phyloP scores from a whole-genome alignment of 768 basidiomycete species.

The Tephrocybe sp. region DNA sequence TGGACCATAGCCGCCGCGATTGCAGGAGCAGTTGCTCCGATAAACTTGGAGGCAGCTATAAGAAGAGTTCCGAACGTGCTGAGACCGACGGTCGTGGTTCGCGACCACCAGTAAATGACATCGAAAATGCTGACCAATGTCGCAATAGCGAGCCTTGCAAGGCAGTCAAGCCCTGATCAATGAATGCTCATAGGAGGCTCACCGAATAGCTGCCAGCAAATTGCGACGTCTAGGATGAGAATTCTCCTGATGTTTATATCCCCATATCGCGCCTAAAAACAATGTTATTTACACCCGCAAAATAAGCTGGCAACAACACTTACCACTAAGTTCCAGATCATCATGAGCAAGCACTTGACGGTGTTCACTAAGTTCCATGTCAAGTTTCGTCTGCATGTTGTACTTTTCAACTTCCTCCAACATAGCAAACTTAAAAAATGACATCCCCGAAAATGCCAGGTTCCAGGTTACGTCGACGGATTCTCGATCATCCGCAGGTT shows the following conservation, averaged over 20 bases:
- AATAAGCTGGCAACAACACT: constrained; percentile 4
- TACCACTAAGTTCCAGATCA: constrained; percentile 24
- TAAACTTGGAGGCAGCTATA: constrained; percentile 12
- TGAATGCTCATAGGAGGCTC: neutral
- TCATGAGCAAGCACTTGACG: constrained; percentile 20
- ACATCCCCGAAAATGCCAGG: constrained; percentile 26
- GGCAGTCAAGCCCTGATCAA: neutral
- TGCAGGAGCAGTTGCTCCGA: constrained; percentile 7
- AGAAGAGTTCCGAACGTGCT: constrained; percentile 24
- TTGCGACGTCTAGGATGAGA: constrained; percentile 29
- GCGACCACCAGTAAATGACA: constrained; percentile 33
- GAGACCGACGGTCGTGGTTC: constrained; percentile 30
- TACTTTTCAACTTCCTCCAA: constrained; percentile 16
- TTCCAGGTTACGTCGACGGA: constrained; percentile 33
- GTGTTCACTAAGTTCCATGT: constrained; percentile 19
- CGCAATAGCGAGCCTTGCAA: constrained; percentile 13
- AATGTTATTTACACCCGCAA: neutral
- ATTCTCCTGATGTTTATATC: constrained; percentile 26
- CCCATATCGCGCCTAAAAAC: constrained; percentile 24
- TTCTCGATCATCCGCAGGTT: constrained; percentile 15
- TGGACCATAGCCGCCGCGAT: neutral
- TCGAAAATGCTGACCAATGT: constrained; percentile 14
- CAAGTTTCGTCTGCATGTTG: neutral
- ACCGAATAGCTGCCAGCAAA: constrained; percentile 15
- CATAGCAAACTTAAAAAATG: constrained; percentile 21